A percentile compares a stretch with the other conserved stretches of the same genome.
These are phyloP conservation scores for Malus sieversii DNA, from an alignment of 306 rosid species.

Conservation along the genomic window DNA sequence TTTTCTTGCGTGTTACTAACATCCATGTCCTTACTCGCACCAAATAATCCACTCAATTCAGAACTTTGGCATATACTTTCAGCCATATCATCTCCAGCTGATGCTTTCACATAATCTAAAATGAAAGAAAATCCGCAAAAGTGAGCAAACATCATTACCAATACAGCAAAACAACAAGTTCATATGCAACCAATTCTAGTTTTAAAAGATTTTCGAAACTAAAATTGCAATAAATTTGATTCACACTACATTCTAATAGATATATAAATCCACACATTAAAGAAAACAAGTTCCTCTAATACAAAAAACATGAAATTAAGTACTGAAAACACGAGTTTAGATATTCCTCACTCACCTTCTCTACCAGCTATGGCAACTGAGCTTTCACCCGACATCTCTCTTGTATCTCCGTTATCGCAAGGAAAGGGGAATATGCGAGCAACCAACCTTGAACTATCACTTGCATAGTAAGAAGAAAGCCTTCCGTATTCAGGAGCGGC, in stretches of 20 bases:
- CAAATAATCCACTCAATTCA: conserved; percentile 38
- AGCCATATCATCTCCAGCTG: conserved; percentile 23
- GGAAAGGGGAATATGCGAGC: conserved; percentile 5
- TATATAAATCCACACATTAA: not conserved
- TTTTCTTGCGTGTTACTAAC: conserved; percentile 6
- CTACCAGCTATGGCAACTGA: conserved; percentile 8
- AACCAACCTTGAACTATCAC: conserved; percentile 1
- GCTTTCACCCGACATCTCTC: conserved; percentile 16
- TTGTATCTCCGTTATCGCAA: conserved; percentile 6
- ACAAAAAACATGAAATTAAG: not conserved
- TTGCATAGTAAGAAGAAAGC: conserved; percentile 15
- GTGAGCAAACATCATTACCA: not conserved
- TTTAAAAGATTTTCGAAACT: not conserved
- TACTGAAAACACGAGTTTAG: not conserved
- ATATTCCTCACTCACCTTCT: conserved; percentile 27
- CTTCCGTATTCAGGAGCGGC: conserved; percentile 32
- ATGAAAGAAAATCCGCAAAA: conserved; percentile 4
- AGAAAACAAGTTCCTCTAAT: not conserved
- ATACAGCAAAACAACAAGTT: conserved; percentile 3
- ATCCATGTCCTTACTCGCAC: conserved; percentile 28
- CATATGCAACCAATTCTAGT: not conserved
- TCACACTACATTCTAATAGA: not conserved
- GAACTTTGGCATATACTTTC: conserved; percentile 28
- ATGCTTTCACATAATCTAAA: conserved; percentile 36
- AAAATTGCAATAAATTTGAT: not conserved